phyloP scores from a whole-genome alignment of 495 filamentous ascomycete species.

The Aspergillus saccharolyticus region DNA sequence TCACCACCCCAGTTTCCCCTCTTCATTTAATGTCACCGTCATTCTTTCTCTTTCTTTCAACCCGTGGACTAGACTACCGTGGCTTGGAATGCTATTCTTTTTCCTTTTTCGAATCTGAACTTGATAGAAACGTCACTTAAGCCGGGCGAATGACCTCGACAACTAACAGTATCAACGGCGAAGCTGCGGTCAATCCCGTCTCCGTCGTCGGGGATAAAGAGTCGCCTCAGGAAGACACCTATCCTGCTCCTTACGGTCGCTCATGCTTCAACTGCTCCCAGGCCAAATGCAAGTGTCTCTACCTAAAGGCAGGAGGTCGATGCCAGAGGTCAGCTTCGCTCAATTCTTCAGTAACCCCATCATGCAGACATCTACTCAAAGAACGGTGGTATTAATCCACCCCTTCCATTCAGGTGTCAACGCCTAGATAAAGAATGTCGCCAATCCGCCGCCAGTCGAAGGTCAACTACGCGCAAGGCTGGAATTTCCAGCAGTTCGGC shows the following conservation, averaged over 20 bases:
- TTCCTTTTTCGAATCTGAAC: neutral
- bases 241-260: slow-evolving; percentile 37
- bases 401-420: slow-evolving; percentile 38
- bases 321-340: slow-evolving; percentile 48
- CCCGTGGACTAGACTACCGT: neutral
- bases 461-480: slow-evolving; percentile 25
- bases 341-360: neutral
- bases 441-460: slow-evolving; percentile 29
- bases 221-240: slow-evolving; percentile 7
- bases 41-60: neutral
- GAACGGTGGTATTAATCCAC: neutral
- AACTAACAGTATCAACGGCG: neutral
- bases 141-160: neutral
- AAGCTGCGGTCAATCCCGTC: neutral
- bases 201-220: neutral
- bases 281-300: slow-evolving; percentile 54
- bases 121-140: neutral
- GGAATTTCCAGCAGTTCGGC: slow-evolving; percentile 20
- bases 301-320: slow-evolving; percentile 24
- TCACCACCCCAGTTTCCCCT: neutral
- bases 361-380: neutral
- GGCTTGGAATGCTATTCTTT: neutral
- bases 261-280: slow-evolving; percentile 53
- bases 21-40: neutral
- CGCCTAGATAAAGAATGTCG: slow-evolving; percentile 43